Evolutionary conservation across 441 rosid species (phyloP), one percentile per base, ranked within the genome.

Genomic region (Erodium moschatum): DNA sequence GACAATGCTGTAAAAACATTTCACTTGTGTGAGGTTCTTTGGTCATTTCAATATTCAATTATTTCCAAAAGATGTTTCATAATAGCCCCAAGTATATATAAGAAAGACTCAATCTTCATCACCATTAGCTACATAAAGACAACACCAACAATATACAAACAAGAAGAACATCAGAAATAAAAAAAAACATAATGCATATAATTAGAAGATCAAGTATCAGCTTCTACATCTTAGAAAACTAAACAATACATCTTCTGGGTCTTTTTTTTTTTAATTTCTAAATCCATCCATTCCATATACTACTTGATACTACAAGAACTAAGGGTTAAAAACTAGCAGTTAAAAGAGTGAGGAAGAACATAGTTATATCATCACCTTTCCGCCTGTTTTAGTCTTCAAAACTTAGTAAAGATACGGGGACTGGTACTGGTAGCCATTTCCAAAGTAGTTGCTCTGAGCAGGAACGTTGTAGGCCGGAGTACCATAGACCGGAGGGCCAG

Each of bases 361-460:
- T 35, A 35, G 40, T 35, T 29, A 29, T 29, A 29, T 29, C 31
- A 29, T 29, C 83, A 74, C 40, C 40, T 81, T 75, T 76, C 76
- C 75, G 83, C 84, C 60, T 79, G 63, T 56, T 21, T 56, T 56
- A 56, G 63, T 56, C 81, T 78, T 80, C 72, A 70, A 75, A 73
- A 73, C 78, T 81, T 89, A 91, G 89, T 87, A 90, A 82, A 88
- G 88, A 80, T 90, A 91, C 6, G 89, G 81, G 74, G 96, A 80
- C 78, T 85, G 97, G 85, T 90, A 94, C 81, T 84, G 97, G 78
- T 89, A 91, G 0, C 63, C 63, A 65, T 87, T 94, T 72, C 87
- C 91, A 1, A 86, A 91, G 86, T 86, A 94, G 96, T 88, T 91
- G 65, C 92, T 92, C 60, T 77, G 80, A 21, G 85, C 92, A 63